Evolutionary conservation across 257 asterid species (phyloP).

Genomic region (Solanum megistacrolobum): DNA sequence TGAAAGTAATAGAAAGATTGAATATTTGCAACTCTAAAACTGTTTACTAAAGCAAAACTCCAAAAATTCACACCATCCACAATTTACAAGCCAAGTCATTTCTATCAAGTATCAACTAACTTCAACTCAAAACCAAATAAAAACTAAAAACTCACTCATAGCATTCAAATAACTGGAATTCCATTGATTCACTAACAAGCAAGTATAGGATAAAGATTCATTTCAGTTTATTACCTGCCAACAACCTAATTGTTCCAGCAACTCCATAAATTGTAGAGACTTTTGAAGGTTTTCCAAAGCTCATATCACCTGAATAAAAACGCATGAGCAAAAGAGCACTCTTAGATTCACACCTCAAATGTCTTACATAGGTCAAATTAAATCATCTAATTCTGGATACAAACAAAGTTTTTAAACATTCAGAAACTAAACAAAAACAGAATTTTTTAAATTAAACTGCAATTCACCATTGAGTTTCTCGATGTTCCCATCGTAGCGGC

Average conservation of each 20-base stretch:
- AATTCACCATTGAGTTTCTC: constrained; percentile 40
- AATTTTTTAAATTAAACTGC: not conserved
- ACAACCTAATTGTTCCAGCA: constrained; percentile 88
- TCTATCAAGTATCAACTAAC: not conserved
- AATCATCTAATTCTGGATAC: not conserved
- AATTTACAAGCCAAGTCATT: not conserved
- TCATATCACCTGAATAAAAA: constrained; percentile 34
- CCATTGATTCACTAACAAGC: not conserved
- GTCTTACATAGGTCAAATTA: not conserved
- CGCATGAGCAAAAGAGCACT: not conserved
- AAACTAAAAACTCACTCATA: not conserved
- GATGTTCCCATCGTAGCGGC: constrained; percentile 58
- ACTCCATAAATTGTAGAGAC: constrained; percentile 72
- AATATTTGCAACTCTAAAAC: not conserved
- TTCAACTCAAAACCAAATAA: not conserved
- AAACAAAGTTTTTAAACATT: not conserved
- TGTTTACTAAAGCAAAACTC: not conserved
- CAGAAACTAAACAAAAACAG: not conserved
- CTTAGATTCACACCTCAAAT: not conserved
- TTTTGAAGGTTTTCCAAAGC: constrained; percentile 42
- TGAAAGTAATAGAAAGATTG: not conserved
- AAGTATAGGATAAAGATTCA: not conserved
- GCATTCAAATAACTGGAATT: not conserved
- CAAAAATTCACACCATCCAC: not conserved
- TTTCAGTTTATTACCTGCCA: constrained; percentile 51